A percentile compares a stretch with the other conserved stretches of the same genome.
phyloP scores from a whole-genome alignment of 768 basidiomycete genomes.

The Harrya chromipes region DNA sequence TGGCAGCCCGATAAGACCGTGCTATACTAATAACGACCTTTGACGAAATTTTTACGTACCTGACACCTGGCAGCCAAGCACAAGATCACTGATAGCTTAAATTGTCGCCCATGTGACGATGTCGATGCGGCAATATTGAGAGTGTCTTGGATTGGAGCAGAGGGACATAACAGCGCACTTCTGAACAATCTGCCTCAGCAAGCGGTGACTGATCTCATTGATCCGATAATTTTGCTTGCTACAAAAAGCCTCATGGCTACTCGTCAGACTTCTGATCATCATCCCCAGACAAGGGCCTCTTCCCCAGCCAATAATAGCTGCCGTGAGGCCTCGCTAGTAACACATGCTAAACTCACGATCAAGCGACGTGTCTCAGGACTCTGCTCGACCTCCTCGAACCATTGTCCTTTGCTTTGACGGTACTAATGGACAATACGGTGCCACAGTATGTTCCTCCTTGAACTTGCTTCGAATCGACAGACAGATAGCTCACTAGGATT shows the following conservation, averaged over 20 bases:
- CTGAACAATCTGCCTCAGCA: no score
- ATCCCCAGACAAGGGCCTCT: no score
- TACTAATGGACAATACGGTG: conserved; percentile 51
- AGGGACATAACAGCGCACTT: no score
- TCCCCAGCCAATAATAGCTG: not conserved
- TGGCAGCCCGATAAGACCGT: not conserved
- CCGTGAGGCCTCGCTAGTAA: not conserved
- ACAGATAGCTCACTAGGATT: not conserved
- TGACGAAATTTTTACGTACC: not conserved
- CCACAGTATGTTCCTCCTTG: conserved; percentile 35
- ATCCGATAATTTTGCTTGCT: not conserved
- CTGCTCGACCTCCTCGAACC: conserved; percentile 33
- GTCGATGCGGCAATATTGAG: not conserved
- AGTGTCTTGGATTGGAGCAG: no score
- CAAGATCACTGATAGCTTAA: not conserved
- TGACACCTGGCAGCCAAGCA: not conserved
- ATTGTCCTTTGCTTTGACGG: conserved; percentile 73
- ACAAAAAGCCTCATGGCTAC: conserved; percentile 1
- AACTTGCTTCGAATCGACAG: not conserved
- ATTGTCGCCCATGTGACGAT: not conserved
- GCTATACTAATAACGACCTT: no score
- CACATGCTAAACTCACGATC: conserved; percentile 16
- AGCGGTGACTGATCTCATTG: not conserved
- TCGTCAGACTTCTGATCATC: not conserved
- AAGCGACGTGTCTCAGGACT: not conserved